A percentile compares a stretch with the other conserved stretches of the same genome.
Conservation (phyloP, 257 asterid species). For the Salvia rosmarinus region DNA sequence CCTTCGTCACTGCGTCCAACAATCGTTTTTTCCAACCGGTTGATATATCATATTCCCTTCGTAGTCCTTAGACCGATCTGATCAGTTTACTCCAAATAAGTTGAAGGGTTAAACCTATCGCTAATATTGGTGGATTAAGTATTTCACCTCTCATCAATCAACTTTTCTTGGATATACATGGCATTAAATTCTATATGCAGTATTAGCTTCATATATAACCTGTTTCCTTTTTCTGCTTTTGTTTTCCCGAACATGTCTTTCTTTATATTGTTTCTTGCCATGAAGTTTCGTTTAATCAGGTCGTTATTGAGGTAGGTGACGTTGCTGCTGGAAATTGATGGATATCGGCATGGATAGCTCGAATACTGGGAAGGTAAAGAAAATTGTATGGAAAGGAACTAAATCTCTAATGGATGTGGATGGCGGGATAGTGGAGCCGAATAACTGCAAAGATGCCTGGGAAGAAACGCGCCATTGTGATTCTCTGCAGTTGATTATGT, state of each 20-base stretch:
- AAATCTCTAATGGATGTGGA: constrained; percentile 30
- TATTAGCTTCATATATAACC: background rate
- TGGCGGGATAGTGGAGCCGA: constrained; percentile 27
- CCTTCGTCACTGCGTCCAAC: too few relatives aligned
- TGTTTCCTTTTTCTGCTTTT: background rate
- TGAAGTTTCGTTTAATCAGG: background rate
- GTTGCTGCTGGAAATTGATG: constrained; percentile 16
- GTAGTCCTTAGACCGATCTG: background rate
- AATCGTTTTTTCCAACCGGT: too few relatives aligned
- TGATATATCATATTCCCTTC: background rate
- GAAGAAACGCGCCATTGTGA: constrained; percentile 37
- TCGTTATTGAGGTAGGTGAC: constrained; percentile 23
- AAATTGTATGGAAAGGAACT: constrained; percentile 48
- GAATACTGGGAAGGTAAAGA: constrained; percentile 39
- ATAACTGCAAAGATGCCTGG: constrained; percentile 33
- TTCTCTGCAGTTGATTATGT: constrained; percentile 39
- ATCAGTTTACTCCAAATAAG: background rate
- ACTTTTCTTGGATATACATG: background rate
- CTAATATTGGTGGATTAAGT: background rate
- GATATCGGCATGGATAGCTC: constrained; percentile 47
- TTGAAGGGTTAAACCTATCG: background rate
- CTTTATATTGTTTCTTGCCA: background rate
- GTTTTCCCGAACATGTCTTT: background rate
- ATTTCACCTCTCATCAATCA: background rate
- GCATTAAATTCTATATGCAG: background rate